A percentile compares a stretch with the other conserved stretches of the same genome.
These are phyloP conservation scores for Trichoderma arundinaceum DNA, from an alignment of 2,329 filamentous ascomycete genomes.

Conservation along the genomic window DNA sequence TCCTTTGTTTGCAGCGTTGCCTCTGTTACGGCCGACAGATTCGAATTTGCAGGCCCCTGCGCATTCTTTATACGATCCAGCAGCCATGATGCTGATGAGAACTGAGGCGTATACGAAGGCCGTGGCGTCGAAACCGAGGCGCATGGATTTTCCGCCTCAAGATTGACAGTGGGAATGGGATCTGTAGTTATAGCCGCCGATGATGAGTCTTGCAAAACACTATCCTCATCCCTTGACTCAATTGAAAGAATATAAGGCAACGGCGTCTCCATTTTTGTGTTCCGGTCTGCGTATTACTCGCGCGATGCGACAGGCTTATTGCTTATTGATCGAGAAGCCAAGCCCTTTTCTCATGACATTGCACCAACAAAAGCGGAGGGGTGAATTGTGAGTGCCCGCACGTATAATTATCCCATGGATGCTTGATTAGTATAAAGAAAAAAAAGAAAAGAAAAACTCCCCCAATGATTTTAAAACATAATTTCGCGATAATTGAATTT, in stretches of 20 bases:
- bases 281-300: neutral
- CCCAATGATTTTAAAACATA: slow-evolving; percentile 8
- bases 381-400: neutral
- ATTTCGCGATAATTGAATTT: neutral
- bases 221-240: slow-evolving; percentile 2
- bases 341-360: slow-evolving; percentile 11
- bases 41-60: neutral
- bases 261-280: slow-evolving; percentile 12
- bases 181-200: neutral
- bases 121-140: neutral
- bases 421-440: neutral
- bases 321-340: slow-evolving; percentile 2
- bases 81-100: slow-evolving; percentile 40
- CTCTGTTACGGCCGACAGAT: neutral
- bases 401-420: neutral
- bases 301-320: slow-evolving; percentile 12
- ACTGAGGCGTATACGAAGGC: slow-evolving; percentile 42
- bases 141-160: neutral
- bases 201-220: neutral
- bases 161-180: neutral
- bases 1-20: neutral
- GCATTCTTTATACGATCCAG: slow-evolving; percentile 39
- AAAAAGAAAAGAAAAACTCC: neutral
- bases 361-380: neutral
- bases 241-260: neutral